phyloP scores from a whole-genome alignment of 139 green algal genomes.

The Chlorella sorokiniana region DNA sequence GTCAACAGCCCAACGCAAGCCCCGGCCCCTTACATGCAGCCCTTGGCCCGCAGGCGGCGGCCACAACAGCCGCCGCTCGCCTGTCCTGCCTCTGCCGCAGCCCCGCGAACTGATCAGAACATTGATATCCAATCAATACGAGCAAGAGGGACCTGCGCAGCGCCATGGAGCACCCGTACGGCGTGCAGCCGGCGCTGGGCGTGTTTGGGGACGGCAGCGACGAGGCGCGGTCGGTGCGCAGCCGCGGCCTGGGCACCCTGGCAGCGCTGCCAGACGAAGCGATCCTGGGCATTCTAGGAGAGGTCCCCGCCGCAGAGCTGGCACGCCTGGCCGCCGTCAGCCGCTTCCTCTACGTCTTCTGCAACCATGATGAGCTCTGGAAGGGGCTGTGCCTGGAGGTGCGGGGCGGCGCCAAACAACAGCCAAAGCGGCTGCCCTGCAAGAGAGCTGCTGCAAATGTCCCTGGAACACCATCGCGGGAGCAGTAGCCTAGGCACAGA shows the following conservation, averaged over 20 bases:
- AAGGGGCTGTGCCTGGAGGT: slow-evolving; percentile 83
- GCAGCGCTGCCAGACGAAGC: slow-evolving; percentile 74
- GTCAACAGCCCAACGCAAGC: too few species aligned
- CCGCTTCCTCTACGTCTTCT: slow-evolving; percentile 81
- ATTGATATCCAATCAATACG: too few species aligned
- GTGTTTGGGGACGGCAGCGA: slow-evolving; percentile 14
- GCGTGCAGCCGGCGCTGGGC: slow-evolving; percentile 24
- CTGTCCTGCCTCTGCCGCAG: too few species aligned
- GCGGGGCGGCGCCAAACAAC: neutral
- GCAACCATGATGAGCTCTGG: slow-evolving; percentile 88
- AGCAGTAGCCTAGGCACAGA: too few species aligned
- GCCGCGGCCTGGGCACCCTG: slow-evolving; percentile 77
- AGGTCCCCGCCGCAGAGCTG: slow-evolving; percentile 55
- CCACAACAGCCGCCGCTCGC: too few species aligned
- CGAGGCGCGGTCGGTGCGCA: neutral
- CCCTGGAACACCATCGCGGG: too few species aligned
- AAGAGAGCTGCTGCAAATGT: too few species aligned
- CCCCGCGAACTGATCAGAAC: too few species aligned
- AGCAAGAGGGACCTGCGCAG: too few species aligned
- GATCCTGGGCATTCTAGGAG: slow-evolving; percentile 73
- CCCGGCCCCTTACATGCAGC: too few species aligned
- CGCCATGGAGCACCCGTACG: slow-evolving; percentile 12
- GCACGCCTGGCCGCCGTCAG: slow-evolving; percentile 49
- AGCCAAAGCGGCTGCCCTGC: too few species aligned
- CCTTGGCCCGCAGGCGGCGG: too few species aligned